Evolutionary conservation across 2,329 filamentous ascomycete genomes (phyloP), one percentile per base, ranked within the genome.

Genomic region (Ophiosphaerella narmari): DNA sequence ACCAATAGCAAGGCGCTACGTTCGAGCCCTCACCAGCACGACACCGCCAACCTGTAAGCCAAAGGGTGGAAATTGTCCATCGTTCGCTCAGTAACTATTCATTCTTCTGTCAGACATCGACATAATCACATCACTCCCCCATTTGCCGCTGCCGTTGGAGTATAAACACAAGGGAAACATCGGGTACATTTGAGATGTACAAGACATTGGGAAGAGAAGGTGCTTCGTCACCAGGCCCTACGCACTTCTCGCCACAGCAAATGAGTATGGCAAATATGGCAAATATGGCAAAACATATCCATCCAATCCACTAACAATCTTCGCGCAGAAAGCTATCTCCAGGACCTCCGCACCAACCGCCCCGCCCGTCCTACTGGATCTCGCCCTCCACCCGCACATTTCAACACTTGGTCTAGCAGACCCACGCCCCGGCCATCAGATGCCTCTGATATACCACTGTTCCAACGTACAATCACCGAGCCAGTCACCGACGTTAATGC

Each of bases 361-460:
- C 78, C 85, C 48, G 78, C 82, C 32, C 82, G 89, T 48, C 89
- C 89, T 7, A 87, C 84, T 48, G 88, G 89, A 54, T 87, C 88
- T 42, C 81, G 89, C 57, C 88, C 88, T 52, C 81, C 80, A 39
- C 84, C 84, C 9, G 74, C 78, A 18, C 80, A 78, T 55, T 73
- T 77, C 58, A 61, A 70, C 60, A 73, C 61, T 13, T 71, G 68
- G 69, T 66, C 70, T 2, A 70, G 53, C 36, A 64, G 67, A 59
- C 57, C 60, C 7, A 59, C 44, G 24, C 49, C 57, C 40, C 62
- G 59, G 26, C 46, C 62, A 35, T 50, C 53, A 40, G 63, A 69
- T 40, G 48, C 70, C 57, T 55, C 72, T 52, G 42, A 58, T 13
- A 42, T 60, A 9, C 60, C 63, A 36, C 54, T 62, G n/a, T 52